These are phyloP conservation scores for Diutina mesorugosa DNA, from an alignment of 1,139 yeast genomes.

Conservation along the genomic window DNA sequence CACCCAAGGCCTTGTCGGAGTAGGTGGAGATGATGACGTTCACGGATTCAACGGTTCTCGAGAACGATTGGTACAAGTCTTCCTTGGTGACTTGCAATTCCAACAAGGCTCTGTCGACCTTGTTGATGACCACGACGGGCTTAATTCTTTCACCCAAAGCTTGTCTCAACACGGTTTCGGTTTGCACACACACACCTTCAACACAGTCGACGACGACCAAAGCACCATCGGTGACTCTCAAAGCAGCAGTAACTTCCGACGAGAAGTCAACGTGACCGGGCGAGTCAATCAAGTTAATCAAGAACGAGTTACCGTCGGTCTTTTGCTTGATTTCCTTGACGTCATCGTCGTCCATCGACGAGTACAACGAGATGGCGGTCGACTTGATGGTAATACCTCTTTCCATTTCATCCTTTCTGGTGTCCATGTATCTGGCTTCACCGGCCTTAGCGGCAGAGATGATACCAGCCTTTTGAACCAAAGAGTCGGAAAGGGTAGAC, in stretches of 20 bases:
- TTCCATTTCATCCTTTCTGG: conserved; percentile 99
- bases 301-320: conserved; percentile 88
- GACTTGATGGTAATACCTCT: conserved; percentile 99
- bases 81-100: conserved; percentile 99
- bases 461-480: conserved; percentile 98
- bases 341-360: conserved; percentile 84
- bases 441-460: conserved; percentile 99
- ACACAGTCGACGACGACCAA: conserved; percentile 98
- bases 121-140: conserved; percentile 97
- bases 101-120: conserved; percentile 98
- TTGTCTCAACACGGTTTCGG: conserved; percentile 99
- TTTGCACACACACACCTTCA: conserved; percentile 99
- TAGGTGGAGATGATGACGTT: conserved; percentile 97
- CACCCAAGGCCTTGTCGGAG: conserved; percentile 85
- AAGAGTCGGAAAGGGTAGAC: conserved; percentile 97
- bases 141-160: conserved; percentile 98
- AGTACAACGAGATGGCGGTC: conserved; percentile 93
- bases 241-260: conserved; percentile 99
- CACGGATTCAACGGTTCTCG: conserved; percentile 98
- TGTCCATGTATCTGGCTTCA: conserved; percentile 99
- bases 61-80: conserved; percentile 95
- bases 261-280: conserved; percentile 99
- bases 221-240: conserved; percentile 99
- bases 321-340: conserved; percentile 92
- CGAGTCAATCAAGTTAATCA: conserved; percentile 96